Conservation (phyloP, 345 rosid genomes). For the Excoecaria agallocha region DNA sequence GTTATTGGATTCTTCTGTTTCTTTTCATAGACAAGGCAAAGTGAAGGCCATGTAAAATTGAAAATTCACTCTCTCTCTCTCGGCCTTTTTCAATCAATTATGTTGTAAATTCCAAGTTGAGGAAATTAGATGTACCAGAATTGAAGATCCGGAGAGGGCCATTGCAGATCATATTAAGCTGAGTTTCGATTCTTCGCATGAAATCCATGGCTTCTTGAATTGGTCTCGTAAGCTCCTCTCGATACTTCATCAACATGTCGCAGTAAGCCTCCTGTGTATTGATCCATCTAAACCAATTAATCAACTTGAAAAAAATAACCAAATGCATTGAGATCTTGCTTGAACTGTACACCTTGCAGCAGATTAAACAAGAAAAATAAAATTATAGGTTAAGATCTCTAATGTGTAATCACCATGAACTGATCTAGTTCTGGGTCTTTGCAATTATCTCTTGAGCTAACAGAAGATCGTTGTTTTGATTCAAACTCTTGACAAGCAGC, state of each 20-base stretch:
- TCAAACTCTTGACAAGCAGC: constrained; percentile 79
- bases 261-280: constrained; percentile 78
- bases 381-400: not conserved
- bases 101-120: not conserved
- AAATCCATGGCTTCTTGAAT: constrained; percentile 97
- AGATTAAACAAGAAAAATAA: no score
- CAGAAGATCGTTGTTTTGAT: constrained; percentile 53
- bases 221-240: constrained; percentile 88
- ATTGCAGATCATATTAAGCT: constrained; percentile 69
- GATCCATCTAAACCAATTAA: not conserved
- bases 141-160: constrained; percentile 74
- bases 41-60: not conserved
- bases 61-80: not conserved
- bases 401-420: constrained; percentile 67
- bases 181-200: constrained; percentile 94
- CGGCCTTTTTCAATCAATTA: not conserved
- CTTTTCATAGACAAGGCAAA: constrained; percentile 8
- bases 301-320: not conserved
- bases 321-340: not conserved
- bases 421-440: constrained; percentile 98
- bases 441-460: constrained; percentile 35
- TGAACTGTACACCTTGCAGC: no score
- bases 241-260: constrained; percentile 91
- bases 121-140: constrained; percentile 47
- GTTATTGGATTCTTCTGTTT: constrained; percentile 10